Evolutionary conservation across 441 rosid genomes (phyloP).

Genomic region (Brassica balearica): DNA sequence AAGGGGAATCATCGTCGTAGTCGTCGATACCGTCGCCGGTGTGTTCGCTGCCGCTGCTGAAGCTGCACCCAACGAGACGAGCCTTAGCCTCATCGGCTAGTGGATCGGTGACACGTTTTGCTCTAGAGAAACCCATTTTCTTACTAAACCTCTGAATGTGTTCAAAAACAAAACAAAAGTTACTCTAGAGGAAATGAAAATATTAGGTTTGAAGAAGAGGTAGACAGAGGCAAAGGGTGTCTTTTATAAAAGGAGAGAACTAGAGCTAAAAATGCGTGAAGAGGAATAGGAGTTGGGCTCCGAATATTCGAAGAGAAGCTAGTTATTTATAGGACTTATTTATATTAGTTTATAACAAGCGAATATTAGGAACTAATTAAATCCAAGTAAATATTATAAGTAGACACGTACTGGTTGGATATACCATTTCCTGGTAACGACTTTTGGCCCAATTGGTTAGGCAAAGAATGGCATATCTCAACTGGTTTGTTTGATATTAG

Average conservation of each 20-base stretch:
- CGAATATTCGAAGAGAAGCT: slow-evolving; percentile 52
- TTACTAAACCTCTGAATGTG: slow-evolving; percentile 10
- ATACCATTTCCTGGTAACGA: slow-evolving; percentile 28
- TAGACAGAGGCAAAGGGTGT: neutral
- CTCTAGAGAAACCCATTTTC: slow-evolving; percentile 51
- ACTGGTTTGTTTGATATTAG: neutral
- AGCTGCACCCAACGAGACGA: slow-evolving; percentile 59
- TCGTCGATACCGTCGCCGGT: slow-evolving; percentile 51
- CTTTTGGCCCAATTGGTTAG: slow-evolving; percentile 31
- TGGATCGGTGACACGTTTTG: slow-evolving; percentile 68
- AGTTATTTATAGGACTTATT: neutral
- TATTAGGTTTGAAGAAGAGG: neutral
- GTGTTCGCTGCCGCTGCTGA: slow-evolving; percentile 85
- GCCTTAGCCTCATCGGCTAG: slow-evolving; percentile 67
- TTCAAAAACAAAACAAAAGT: neutral
- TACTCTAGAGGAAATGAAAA: no score
- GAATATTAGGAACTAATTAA: neutral
- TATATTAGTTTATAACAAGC: neutral
- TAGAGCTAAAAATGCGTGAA: neutral
- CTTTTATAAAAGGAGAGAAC: slow-evolving; percentile 30
- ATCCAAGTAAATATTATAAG: neutral
- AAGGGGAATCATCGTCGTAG: slow-evolving; percentile 53
- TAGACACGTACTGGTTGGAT: slow-evolving; percentile 37
- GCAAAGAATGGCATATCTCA: slow-evolving; percentile 33
- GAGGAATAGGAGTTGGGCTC: slow-evolving; percentile 7